phyloP scores from a whole-genome alignment of 169 alveolate genomes.

The Eimeria zaria region DNA sequence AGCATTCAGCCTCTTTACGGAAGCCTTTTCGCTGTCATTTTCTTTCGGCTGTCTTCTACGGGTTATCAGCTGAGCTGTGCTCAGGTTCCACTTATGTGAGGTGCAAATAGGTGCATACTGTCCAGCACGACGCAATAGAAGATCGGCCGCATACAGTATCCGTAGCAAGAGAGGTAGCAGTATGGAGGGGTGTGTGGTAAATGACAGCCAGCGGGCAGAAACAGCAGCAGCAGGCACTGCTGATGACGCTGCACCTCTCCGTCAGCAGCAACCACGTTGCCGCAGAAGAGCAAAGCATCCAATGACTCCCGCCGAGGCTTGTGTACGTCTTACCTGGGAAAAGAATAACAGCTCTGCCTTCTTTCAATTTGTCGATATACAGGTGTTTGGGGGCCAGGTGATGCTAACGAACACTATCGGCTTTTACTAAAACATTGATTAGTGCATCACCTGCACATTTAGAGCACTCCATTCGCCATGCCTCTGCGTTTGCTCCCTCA shows the following conservation, averaged over 20 bases:
- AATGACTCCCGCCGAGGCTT: conserved; percentile 60
- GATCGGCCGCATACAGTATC: neutral
- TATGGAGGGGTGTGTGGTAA: neutral
- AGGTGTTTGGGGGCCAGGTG: neutral
- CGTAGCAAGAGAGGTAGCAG: neutral
- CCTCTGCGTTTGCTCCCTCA: neutral
- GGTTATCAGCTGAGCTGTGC: neutral
- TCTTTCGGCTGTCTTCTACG: neutral
- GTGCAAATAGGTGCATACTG: neutral
- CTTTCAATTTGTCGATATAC: neutral
- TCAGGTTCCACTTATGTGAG: neutral
- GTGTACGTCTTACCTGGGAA: conserved; percentile 13
- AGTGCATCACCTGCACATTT: neutral
- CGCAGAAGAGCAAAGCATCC: neutral
- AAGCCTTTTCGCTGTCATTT: neutral
- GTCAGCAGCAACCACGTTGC: neutral
- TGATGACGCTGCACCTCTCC: neutral
- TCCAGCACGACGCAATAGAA: neutral
- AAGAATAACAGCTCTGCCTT: neutral
- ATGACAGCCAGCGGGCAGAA: neutral
- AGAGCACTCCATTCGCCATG: too few species aligned
- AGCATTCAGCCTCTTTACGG: neutral
- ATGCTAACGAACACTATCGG: neutral
- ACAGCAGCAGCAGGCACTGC: conserved; percentile 5
- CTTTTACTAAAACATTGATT: neutral